Conservation (phyloP, 441 rosid species). For the Croton setiger region DNA sequence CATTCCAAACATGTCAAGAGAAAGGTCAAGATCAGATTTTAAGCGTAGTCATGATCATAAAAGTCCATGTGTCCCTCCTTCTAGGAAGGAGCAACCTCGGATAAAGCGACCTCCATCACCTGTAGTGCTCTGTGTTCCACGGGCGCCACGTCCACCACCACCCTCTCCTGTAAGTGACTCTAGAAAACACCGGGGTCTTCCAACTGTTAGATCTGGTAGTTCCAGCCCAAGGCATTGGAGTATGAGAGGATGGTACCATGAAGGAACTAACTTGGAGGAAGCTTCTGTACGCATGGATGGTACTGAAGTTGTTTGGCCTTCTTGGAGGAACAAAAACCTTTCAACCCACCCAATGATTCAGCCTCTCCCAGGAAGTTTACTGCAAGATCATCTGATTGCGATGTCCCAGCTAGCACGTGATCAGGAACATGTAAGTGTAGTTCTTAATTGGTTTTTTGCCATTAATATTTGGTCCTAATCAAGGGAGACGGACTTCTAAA, state of each 20-base stretch:
- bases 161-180: conserved; percentile 90
- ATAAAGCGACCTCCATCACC: conserved; percentile 97
- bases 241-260: conserved; percentile 82
- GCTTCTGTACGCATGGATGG: conserved; percentile 65
- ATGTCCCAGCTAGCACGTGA: conserved; percentile 89
- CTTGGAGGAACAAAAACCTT: conserved; percentile 91
- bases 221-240: conserved; percentile 99
- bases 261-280: conserved; percentile 71
- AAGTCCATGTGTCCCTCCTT: conserved; percentile 82
- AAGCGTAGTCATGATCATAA: conserved; percentile 62
- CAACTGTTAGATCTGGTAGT: conserved; percentile 98
- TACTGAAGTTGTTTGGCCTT: conserved; percentile 90
- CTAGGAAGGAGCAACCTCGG: conserved; percentile 78
- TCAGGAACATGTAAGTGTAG: conserved; percentile 80
- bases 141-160: conserved; percentile 95
- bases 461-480: too few species aligned
- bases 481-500: too few species aligned
- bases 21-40: conserved; percentile 64
- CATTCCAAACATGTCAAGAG: conserved; percentile 75
- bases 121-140: conserved; percentile 91
- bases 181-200: conserved; percentile 86
- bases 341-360: conserved; percentile 74
- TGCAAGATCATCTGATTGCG: conserved; percentile 87
- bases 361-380: conserved; percentile 81
- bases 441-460: conserved; percentile 3